A percentile compares a stretch with the other conserved stretches of the same genome.
These are phyloP conservation scores for Podila epigama DNA, from an alignment of 192 early-diverging fungal genomes.

Conservation along the genomic window DNA sequence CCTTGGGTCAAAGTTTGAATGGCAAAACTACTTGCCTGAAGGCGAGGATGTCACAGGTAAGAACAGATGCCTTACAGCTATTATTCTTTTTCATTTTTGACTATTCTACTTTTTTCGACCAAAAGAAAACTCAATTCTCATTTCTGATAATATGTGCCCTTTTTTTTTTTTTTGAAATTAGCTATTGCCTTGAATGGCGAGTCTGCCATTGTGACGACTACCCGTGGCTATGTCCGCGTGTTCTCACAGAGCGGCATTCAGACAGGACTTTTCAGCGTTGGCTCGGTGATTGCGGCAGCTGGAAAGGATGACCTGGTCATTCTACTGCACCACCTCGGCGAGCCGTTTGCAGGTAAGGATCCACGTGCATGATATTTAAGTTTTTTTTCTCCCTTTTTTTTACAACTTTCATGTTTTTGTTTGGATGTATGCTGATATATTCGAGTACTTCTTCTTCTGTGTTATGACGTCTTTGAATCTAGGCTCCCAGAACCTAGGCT, in stretches of 20 bases:
- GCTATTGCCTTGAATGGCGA: slow-evolving; percentile 76
- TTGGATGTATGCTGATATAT: background rate
- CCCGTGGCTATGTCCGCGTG: slow-evolving; percentile 76
- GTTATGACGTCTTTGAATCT: background rate
- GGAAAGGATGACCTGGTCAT: slow-evolving; percentile 53
- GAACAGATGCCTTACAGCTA: too few relatives aligned
- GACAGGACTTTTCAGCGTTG: slow-evolving; percentile 70
- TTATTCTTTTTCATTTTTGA: background rate
- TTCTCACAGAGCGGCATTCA: slow-evolving; percentile 86
- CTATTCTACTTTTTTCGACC: background rate
- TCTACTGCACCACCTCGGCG: slow-evolving; percentile 41
- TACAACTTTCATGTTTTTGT: background rate
- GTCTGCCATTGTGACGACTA: slow-evolving; percentile 76
- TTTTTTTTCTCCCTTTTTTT: background rate
- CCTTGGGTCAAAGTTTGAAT: slow-evolving; percentile 77
- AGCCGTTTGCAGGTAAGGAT: slow-evolving; percentile 30
- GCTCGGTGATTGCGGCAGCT: slow-evolving; percentile 54
- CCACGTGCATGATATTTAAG: slow-evolving; percentile 28
- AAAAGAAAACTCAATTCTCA: background rate
- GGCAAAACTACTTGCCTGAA: slow-evolving; percentile 71
- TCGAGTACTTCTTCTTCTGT: background rate
- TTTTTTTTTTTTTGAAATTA: slow-evolving; percentile 19
- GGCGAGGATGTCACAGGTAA: slow-evolving; percentile 73
- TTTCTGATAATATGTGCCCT: background rate
- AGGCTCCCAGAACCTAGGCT: slow-evolving; percentile 66